These are phyloP conservation scores for Fusarium begoniae DNA, from an alignment of 2,329 filamentous ascomycete species.

Conservation along the genomic window DNA sequence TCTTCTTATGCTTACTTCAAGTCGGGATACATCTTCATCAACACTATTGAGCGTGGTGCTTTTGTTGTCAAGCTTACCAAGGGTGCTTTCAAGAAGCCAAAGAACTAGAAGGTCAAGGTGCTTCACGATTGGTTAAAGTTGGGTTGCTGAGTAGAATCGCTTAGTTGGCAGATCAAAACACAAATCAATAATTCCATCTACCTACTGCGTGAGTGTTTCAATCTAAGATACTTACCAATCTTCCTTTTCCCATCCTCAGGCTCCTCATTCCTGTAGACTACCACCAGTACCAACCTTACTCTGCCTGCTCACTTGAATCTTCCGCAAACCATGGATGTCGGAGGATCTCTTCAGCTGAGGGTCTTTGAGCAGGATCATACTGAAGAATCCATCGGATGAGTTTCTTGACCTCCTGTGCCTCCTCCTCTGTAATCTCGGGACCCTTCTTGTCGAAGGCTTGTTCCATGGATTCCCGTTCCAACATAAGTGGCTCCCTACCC, in stretches of 20 bases:
- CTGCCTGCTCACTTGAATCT: background rate
- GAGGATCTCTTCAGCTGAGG: background rate
- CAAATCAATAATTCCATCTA: rapidly evolving
- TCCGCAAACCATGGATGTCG: background rate
- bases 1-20: conserved; percentile 59
- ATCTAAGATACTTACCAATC: rapidly evolving
- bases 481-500: background rate
- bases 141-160: rapidly evolving
- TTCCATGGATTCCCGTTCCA: background rate
- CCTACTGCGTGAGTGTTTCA: background rate
- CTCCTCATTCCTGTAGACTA: background rate
- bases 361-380: background rate
- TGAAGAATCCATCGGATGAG: background rate
- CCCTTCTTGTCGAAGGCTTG: background rate
- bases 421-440: rapidly evolving
- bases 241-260: background rate
- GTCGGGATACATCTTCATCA: conserved; percentile 59
- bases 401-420: background rate
- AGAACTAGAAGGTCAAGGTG: background rate
- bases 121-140: rapidly evolving
- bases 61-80: conserved; percentile 54
- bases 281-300: rapidly evolving
- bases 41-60: conserved; percentile 61
- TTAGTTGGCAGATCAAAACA: background rate
- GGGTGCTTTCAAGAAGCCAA: conserved; percentile 9